Evolutionary conservation across 495 filamentous ascomycete species (phyloP).

Genomic region (Hypoxylon perforatum): DNA sequence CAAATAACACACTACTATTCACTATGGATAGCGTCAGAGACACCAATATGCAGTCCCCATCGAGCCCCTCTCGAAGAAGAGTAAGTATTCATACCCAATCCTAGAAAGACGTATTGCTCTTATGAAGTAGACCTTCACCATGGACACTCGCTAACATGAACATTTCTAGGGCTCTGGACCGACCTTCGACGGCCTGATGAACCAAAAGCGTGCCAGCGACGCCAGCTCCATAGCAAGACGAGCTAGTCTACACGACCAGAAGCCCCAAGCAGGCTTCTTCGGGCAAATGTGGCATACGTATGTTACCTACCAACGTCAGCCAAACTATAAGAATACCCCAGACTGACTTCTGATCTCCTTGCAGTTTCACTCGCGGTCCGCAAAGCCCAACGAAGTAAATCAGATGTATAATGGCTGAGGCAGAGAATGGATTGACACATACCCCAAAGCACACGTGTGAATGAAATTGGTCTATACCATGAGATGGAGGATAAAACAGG

Average conservation of each 20-base stretch:
- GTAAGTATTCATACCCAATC: slow-evolving; percentile 23
- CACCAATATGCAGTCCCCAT: slow-evolving; percentile 1
- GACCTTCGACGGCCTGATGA: slow-evolving; percentile 55
- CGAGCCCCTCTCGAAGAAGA: slow-evolving; percentile 39
- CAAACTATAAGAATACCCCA: background rate
- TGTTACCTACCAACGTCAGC: slow-evolving; percentile 11
- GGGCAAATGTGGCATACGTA: slow-evolving; percentile 61
- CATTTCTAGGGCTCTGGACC: slow-evolving; percentile 48
- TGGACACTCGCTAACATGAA: slow-evolving; percentile 2
- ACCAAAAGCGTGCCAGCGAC: slow-evolving; percentile 56
- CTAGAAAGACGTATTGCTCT: background rate
- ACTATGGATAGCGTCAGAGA: slow-evolving; percentile 43
- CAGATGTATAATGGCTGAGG: background rate
- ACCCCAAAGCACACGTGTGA: background rate
- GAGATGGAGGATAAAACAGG: background rate
- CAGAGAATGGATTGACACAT: background rate
- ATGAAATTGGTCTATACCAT: background rate
- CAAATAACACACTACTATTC: slow-evolving; percentile 7
- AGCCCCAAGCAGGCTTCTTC: slow-evolving; percentile 53
- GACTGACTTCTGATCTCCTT: background rate
- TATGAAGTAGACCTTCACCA: background rate
- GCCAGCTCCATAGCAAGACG: slow-evolving; percentile 52
- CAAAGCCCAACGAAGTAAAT: slow-evolving; percentile 35
- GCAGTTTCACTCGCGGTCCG: slow-evolving; percentile 44
- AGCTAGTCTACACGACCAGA: slow-evolving; percentile 59